Base-by-base conservation (phyloP, 1,139 yeast species). In the Pneumocystis oryctolagi region DNA sequence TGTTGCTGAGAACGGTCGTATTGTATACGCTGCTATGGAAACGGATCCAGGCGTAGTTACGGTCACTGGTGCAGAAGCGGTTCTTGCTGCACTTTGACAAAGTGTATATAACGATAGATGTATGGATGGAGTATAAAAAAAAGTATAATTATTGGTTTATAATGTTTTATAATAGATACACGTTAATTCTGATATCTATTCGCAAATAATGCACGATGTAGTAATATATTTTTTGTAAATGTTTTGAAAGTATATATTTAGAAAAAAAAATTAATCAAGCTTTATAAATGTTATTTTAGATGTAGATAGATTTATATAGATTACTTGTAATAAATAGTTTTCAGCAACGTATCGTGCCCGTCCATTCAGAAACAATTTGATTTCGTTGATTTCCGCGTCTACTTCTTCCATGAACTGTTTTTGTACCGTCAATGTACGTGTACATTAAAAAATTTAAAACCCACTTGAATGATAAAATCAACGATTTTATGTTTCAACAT, bases 311-410 rank as follows among this genome's bases (percentile, higher is more conserved):
- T 47, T 25, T 25, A 12, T 20, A 25, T 47, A 1, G 28, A 9
- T 3, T 30, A 39, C 59, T 16, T 57, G 59, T 12, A 39, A 62
- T 32, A 65, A 60, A 40, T 62, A 65, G 28, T 58, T 61, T 75
- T 94, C 98, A 30, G 98, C 99, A 62, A 90, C 94, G 66, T 89
- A 94, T 78, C 99, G 85, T 25, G 99, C 98, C 72, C 99, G 82
- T 34, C 98, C 97, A 73, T 92, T 92, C 74, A 94, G 82, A 74
- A 92, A 94, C 73, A 92, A 80, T 76, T 94, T 94, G 96, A 92
- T 94, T 74, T 92, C 99, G 74, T 96, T 88, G 72, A 92, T 94
- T 75, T 92, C 99, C 77, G 90, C 92, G 75, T 92, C 99, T 32
- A 92, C 98, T 71, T 90, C 98, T 75, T 92, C 98, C 98, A 92